phyloP scores from a whole-genome alignment of 768 basidiomycete species.

The Dacryopinax spathularia region DNA sequence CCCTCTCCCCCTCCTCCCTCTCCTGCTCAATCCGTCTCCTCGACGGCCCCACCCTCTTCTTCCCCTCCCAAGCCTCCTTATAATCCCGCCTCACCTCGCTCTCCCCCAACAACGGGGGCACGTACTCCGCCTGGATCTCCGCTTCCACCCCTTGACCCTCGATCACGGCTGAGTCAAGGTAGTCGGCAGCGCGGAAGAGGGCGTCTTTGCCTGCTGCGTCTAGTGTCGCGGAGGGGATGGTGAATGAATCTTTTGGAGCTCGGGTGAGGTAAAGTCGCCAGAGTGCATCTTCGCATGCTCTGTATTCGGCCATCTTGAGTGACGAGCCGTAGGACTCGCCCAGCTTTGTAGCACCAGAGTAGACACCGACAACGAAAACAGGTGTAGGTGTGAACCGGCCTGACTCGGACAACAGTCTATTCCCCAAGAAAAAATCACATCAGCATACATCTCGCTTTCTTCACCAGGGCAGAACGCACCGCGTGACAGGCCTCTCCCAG shows the following conservation, averaged over 20 bases:
- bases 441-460: neutral
- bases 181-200: neutral
- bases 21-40: neutral
- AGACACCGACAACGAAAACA: conserved; percentile 91
- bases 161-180: neutral
- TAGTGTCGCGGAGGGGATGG: conserved; percentile 65
- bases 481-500: conserved; percentile 50
- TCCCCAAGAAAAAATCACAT: conserved; percentile 2
- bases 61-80: neutral
- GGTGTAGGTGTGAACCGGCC: conserved; percentile 84
- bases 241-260: conserved; percentile 50
- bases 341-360: conserved; percentile 64
- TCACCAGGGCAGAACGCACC: conserved; percentile 34
- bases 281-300: conserved; percentile 73
- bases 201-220: neutral
- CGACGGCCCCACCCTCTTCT: neutral
- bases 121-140: conserved; percentile 36
- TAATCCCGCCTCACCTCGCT: conserved; percentile 34
- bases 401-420: conserved; percentile 77
- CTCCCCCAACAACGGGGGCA: conserved; percentile 40
- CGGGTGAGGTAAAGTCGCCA: conserved; percentile 70
- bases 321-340: conserved; percentile 92
- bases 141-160: conserved; percentile 32
- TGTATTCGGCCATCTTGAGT: conserved; percentile 85
- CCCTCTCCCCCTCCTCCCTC: neutral